Evolutionary conservation across 495 filamentous ascomycete species (phyloP).

Genomic region (Penicillium bovifimosum): DNA sequence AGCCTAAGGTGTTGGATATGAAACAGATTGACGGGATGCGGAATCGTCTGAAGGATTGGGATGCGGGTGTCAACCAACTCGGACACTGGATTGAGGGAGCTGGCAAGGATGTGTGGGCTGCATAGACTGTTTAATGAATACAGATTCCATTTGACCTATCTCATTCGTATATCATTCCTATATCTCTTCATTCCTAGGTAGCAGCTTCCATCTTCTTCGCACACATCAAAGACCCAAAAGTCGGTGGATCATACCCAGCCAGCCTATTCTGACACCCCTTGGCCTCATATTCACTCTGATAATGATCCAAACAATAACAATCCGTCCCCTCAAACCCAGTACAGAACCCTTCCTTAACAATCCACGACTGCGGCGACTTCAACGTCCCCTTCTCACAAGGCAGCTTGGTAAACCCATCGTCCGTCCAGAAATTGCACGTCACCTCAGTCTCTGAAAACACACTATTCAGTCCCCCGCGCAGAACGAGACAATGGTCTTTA

Average conservation of each 20-base stretch:
- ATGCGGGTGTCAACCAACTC: constrained; percentile 86
- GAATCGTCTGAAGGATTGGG: constrained; percentile 82
- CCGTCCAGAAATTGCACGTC: neutral
- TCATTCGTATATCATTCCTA: too few species aligned
- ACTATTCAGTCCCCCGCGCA: neutral
- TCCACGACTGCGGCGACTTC: neutral
- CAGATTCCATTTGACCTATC: too few species aligned
- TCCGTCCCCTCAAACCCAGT: neutral
- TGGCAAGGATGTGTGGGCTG: constrained; percentile 87
- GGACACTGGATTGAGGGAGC: constrained; percentile 91
- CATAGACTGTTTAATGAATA: constrained; percentile 44
- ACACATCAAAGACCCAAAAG: neutral
- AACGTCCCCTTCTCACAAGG: neutral
- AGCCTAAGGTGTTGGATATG: constrained; percentile 95
- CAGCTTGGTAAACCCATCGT: neutral
- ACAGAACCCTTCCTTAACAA: neutral
- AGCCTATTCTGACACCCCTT: neutral
- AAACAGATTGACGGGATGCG: constrained; percentile 95
- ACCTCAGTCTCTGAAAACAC: neutral
- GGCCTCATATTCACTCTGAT: neutral
- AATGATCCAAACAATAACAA: neutral
- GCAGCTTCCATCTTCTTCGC: neutral
- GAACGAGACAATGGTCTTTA: neutral
- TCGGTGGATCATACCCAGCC: neutral
- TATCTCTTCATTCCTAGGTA: too few species aligned